These are phyloP conservation scores for Mortierella sp. DNA, from an alignment of 371 early-diverging fungal species.

Conservation along the genomic window DNA sequence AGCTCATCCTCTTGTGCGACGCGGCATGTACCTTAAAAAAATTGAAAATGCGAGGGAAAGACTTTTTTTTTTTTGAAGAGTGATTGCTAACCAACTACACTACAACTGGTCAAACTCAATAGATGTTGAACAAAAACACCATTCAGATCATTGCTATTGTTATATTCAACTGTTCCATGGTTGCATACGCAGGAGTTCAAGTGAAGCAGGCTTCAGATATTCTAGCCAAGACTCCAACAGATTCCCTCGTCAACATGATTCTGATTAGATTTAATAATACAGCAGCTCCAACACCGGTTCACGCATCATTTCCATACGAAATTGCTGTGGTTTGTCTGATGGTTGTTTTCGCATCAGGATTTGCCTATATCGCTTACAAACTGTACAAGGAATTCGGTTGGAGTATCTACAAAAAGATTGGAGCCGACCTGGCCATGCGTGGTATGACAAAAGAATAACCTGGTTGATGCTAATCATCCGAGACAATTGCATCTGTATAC, in stretches of 20 bases:
- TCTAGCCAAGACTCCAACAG: constrained; percentile 26
- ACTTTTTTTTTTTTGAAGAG: too few relatives aligned
- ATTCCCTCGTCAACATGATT: constrained; percentile 31
- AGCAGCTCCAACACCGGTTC: constrained; percentile 37
- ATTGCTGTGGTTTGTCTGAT: constrained; percentile 54
- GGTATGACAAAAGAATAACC: constrained; percentile 60
- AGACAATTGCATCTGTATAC: neutral
- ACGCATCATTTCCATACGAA: constrained; percentile 50
- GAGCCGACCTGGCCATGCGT: constrained; percentile 91
- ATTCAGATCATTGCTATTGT: constrained; percentile 60
- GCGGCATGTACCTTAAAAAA: constrained; percentile 41
- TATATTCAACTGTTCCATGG: constrained; percentile 55
- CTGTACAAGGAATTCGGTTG: constrained; percentile 94
- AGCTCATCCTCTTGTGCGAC: constrained; percentile 58
- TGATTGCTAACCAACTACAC: neutral
- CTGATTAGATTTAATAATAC: constrained; percentile 9
- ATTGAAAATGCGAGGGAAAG: neutral
- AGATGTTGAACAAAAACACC: constrained; percentile 61
- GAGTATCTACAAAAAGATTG: constrained; percentile 96
- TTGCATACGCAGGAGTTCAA: constrained; percentile 58
- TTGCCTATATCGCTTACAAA: constrained; percentile 60
- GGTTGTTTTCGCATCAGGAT: constrained; percentile 46
- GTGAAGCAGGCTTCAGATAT: constrained; percentile 53
- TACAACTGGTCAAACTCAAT: neutral
- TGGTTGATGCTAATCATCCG: neutral